Conservation (phyloP, 2,329 filamentous ascomycete species). For the Hortaea werneckii region DNA sequence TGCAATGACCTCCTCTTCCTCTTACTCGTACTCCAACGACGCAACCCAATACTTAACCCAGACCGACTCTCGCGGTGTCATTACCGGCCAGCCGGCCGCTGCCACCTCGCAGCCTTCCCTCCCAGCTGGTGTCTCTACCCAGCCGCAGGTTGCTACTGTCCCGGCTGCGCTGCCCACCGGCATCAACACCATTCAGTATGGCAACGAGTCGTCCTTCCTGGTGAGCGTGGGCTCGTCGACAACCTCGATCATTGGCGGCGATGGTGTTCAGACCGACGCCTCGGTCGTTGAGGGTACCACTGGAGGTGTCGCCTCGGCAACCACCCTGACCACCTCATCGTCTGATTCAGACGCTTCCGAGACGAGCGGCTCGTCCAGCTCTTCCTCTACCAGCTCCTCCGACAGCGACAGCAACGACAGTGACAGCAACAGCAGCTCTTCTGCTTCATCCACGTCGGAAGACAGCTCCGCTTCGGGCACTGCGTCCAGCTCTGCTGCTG, state of each 20-base stretch:
- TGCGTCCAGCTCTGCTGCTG: constrained; percentile 2
- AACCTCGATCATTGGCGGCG: constrained; percentile 22
- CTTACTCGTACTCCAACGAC: constrained; percentile 31
- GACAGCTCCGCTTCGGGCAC: constrained; percentile 6
- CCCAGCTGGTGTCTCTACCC: constrained; percentile 27
- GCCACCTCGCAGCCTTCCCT: constrained; percentile 27
- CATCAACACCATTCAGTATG: constrained; percentile 18
- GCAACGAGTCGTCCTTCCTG: constrained; percentile 17
- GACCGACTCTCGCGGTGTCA: constrained; percentile 41
- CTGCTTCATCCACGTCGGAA: background rate
- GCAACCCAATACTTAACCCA: constrained; percentile 35
- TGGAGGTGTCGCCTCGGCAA: constrained; percentile 5
- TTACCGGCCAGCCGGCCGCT: constrained; percentile 38
- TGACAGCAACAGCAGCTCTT: constrained; percentile 6
- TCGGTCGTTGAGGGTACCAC: constrained; percentile 6
- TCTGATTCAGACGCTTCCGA: constrained; percentile 15
- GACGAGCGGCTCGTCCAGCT: background rate
- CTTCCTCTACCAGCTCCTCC: background rate
- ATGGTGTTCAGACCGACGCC: constrained; percentile 8
- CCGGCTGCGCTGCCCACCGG: constrained; percentile 32
- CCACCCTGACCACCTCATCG: constrained; percentile 4
- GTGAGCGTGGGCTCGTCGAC: constrained; percentile 23
- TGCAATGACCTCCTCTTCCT: constrained; percentile 3
- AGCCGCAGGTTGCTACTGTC: constrained; percentile 31
- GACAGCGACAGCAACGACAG: constrained; percentile 5